Evolutionary conservation across 2,329 filamentous ascomycete genomes (phyloP), one percentile per base, ranked within the genome.

Genomic region (Gremmenia infestans): DNA sequence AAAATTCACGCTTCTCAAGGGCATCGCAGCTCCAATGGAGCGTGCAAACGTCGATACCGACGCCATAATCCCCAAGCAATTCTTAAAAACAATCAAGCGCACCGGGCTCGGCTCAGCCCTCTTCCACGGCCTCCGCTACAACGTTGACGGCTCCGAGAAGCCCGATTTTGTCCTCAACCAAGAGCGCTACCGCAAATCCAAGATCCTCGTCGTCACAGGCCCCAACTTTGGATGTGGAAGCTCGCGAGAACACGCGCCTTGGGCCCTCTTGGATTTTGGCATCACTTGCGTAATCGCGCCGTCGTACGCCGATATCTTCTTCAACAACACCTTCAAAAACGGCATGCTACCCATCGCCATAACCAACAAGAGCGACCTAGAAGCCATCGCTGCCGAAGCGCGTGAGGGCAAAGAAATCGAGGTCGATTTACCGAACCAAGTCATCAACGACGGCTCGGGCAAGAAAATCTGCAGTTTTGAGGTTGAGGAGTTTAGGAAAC

Each of bases 271-370:
- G 55, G 94, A 97, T 75, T 97, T 97, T 67, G 94, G 94, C 64
- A 96, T 99, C 76, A 90, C 88, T 71, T 93, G 88, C 72, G 81
- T 97, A 68, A 96, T 97, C 65, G 94, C 93, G 1, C 90, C 91
- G 1, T 92, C 88, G n/a, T 89, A 83, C 64, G 89, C 88, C 56
- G 91, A 96, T 70, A 99, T 99, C 73, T 97, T 97, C 84, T 95
- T 93, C 83, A 97, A 96, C 83, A 99, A 99, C 80, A 94, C 89
- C n/a, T 97, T 97, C 83, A 97, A 99, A 82, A 99, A 99, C 78
- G 93, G 93, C 77, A 97, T 97, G 94, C 79, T 97, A 61, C 92
- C 93, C 48, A 84, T 97, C 59, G 75, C 80, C 57, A 88, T 97
- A 69, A 76, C 80, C 35, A 84, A 93, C 71, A 74, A 83, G 62